Percentiles rank a stretch among this genome's conserved stretches.
These are phyloP conservation scores for Erodium chrysanthum DNA, from an alignment of 441 rosid species.

Conservation along the genomic window DNA sequence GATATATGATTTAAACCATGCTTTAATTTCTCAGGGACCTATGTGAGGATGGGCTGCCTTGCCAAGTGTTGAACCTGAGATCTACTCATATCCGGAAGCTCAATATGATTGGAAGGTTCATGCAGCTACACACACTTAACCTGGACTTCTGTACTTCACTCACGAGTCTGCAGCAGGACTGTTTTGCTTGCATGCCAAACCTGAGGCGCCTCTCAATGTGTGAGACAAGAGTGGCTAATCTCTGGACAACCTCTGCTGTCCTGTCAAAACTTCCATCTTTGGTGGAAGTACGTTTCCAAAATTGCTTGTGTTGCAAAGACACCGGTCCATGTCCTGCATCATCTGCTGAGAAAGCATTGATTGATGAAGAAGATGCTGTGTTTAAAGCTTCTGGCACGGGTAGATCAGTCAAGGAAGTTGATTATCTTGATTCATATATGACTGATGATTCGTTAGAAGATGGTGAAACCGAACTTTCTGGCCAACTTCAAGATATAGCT, in stretches of 20 bases:
- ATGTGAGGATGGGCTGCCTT: conserved; percentile 30
- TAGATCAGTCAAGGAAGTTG: conserved; percentile 14
- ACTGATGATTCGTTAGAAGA: conserved; percentile 5
- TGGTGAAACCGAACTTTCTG: conserved; percentile 21
- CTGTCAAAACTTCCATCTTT: conserved; percentile 42
- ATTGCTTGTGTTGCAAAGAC: conserved; percentile 39
- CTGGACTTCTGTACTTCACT: conserved; percentile 43
- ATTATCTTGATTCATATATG: conserved; percentile 11
- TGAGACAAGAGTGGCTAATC: conserved; percentile 44
- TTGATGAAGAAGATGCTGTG: conserved; percentile 10
- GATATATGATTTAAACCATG: background rate
- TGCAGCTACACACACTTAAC: conserved; percentile 33
- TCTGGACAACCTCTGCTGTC: conserved; percentile 43
- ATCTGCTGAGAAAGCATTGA: conserved; percentile 17
- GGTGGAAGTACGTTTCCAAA: conserved; percentile 46
- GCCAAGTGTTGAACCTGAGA: conserved; percentile 31
- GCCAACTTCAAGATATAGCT: conserved; percentile 16
- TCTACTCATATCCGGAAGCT: conserved; percentile 29
- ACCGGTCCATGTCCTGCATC: conserved; percentile 34
- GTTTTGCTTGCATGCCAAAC: conserved; percentile 50
- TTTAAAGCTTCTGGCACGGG: conserved; percentile 16
- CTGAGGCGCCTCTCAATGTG: conserved; percentile 44
- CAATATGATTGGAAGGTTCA: conserved; percentile 38
- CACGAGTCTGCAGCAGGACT: conserved; percentile 37
- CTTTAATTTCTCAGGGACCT: conserved; percentile 29